Evolutionary conservation across 2,329 filamentous ascomycete species (phyloP).

Genomic region (Rutstroemia sp.): DNA sequence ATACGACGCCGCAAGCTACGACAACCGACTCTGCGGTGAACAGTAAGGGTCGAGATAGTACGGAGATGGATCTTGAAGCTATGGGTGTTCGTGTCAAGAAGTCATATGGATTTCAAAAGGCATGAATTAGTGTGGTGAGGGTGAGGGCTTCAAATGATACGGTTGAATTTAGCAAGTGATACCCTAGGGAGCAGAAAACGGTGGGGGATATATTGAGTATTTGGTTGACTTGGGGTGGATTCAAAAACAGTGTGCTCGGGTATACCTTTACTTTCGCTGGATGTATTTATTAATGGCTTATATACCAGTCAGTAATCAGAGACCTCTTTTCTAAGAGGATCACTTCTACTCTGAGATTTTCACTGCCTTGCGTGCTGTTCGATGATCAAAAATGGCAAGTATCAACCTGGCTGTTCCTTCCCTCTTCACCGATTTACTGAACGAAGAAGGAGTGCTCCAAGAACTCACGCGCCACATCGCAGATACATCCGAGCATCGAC

Average conservation of each 20-base stretch:
- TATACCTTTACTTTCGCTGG: neutral
- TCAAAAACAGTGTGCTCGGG: neutral
- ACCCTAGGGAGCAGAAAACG: too few relatives aligned
- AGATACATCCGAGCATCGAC: neutral
- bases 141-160: neutral
- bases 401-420: neutral
- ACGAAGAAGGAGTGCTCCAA: neutral
- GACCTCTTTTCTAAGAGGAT: too few relatives aligned
- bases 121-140: neutral
- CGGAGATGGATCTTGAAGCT: slow-evolving; percentile 22
- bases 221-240: neutral
- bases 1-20: slow-evolving; percentile 7
- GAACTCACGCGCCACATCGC: neutral
- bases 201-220: neutral
- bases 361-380: neutral
- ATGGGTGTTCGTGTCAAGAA: slow-evolving; percentile 24
- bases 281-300: neutral
- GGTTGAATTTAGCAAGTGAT: too few relatives aligned
- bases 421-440: neutral
- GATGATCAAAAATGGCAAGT: neutral
- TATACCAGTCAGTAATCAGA: too few relatives aligned
- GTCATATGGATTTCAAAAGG: slow-evolving; percentile 19
- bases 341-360: neutral
- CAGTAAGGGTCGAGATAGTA: slow-evolving; percentile 19
- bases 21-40: slow-evolving; percentile 13